These are phyloP conservation scores for Phaeotremella skinneri DNA, from an alignment of 768 basidiomycete species.

Conservation along the genomic window DNA sequence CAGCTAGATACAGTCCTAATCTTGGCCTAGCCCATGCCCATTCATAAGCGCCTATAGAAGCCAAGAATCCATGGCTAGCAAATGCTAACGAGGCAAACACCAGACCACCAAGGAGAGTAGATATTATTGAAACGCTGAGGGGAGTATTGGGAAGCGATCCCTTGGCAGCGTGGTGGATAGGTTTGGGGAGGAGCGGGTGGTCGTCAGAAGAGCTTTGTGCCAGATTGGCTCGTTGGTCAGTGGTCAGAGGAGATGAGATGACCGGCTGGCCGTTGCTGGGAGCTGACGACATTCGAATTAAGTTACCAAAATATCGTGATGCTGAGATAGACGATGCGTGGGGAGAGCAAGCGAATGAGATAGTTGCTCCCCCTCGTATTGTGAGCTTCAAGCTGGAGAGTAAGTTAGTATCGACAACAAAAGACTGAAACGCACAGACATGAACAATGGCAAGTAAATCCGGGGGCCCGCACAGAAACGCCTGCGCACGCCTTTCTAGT, in stretches of 20 bases:
- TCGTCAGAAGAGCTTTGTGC: not conserved
- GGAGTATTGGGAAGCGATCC: conserved; percentile 87
- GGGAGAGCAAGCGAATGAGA: no score
- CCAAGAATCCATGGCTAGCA: conserved; percentile 46
- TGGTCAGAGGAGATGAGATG: conserved; percentile 12
- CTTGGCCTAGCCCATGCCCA: conserved; percentile 69
- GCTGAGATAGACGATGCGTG: no score
- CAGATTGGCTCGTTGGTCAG: not conserved
- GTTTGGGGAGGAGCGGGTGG: conserved; percentile 31
- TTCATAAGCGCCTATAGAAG: conserved; percentile 1
- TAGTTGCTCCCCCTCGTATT: no score
- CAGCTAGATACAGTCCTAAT: conserved; percentile 76
- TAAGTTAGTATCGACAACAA: no score
- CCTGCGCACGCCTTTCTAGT: no score
- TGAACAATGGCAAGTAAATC: no score
- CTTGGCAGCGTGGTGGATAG: conserved; percentile 49
- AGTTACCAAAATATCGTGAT: no score
- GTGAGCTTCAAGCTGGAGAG: no score
- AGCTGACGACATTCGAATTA: not conserved
- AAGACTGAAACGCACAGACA: no score
- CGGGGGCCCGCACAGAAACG: no score
- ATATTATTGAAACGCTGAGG: conserved; percentile 69
- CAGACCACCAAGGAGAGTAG: conserved; percentile 76
- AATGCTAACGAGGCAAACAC: conserved; percentile 61
- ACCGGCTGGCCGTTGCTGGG: conserved; percentile 1